Evolutionary conservation across 1,139 yeast species (phyloP), one percentile per base, ranked within the genome.

Genomic region (Saccharomyces hybrid): DNA sequence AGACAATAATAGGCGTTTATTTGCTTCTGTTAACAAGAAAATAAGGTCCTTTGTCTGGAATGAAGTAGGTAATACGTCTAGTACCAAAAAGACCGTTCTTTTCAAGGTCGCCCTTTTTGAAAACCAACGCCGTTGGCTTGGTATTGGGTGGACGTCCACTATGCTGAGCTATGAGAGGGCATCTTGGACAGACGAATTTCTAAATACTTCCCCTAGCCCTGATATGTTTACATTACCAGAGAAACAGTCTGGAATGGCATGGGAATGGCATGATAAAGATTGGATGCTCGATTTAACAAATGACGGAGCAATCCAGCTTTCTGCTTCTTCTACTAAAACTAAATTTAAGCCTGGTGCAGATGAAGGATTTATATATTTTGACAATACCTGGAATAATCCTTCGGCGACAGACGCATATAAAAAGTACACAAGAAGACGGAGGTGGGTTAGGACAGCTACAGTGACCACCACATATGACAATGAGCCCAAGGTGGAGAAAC

Each of bases 141-240:
- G 98, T 9, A 88, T 93, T 64, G 99, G 99, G 11, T 93, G 99
- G 99, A 91, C 99, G 0, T 78, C 95, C 7, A 90, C 90, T 66
- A 77, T 93, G 67, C 76, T 93, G 58, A 86, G 96, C 38, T 93
- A 93, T 69, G 99, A 93, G 71, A 80, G 99, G 66, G 83, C 96
- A 0, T 86, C 97, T 2, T 93, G 97, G 97, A 91, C 98, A 0
- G 99, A 93, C 70, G 97, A 91, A 70, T 90, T 90, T 65, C 76
- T 90, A 58, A 91, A 91, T 69, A 96, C 90, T 66, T 81, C 91
- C 1, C 82, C 86, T 3, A 77, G 91, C 4, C 85, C 91, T 26
- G 93, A 86, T 5, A 72, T 78, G 26, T 93, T 91, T 71, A 81
- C 83, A 67, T 75, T 93, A 55, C 99, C 99, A 2, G 88, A 80